Base-by-base conservation (phyloP, 129 eudicot species). In the Rutidosis leptorrhynchoides region DNA sequence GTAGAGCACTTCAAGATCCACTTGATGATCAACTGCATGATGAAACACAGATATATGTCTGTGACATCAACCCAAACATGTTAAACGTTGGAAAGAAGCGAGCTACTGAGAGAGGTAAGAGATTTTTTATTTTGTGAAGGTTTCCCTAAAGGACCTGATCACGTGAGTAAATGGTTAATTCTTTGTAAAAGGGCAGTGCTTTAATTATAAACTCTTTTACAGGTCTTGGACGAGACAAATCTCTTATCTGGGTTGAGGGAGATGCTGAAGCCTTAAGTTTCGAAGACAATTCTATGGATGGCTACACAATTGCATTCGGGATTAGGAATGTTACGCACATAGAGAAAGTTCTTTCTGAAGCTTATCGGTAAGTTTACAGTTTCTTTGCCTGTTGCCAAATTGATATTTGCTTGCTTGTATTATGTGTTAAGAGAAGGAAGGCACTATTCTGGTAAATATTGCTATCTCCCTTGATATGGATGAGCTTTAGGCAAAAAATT, bases 291-390 rank as follows among this genome's bases (percentile, higher is more conserved):
- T 85, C 98, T 6, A 81, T 93, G 96, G 98, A 93, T 80, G 98
- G 92, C 73, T 93, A 88, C 77, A 93, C 98, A 8, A 88, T 93
- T 77, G 98, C 98, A 46, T 93, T 93, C 80, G 98, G 98, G 35
- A 93, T 93, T 59, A 85, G 98, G 69, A 93, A 93, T 65, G 98
- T 93, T 64, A 93, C 98, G 29, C 98, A 88, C 79, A 88, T 93
- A 40, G 98, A 88, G 73, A 93, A 88, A 77, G 90, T 64, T 79
- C 92, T 93, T 65, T 79, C 90, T 40, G 96, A 93, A 82, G 96
- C 98, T 54, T 70, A 88, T 75, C 83, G 96, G 98, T 88, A 79
- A 24, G 12, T 54, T 46, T 30, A 1, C 24, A 14, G 48, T 7
- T 46, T 17, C 46, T 6, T 8, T 66, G 28, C 6, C 12, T 29